phyloP scores from a whole-genome alignment of 768 basidiomycete genomes.

The Trametes cinnabarina region DNA sequence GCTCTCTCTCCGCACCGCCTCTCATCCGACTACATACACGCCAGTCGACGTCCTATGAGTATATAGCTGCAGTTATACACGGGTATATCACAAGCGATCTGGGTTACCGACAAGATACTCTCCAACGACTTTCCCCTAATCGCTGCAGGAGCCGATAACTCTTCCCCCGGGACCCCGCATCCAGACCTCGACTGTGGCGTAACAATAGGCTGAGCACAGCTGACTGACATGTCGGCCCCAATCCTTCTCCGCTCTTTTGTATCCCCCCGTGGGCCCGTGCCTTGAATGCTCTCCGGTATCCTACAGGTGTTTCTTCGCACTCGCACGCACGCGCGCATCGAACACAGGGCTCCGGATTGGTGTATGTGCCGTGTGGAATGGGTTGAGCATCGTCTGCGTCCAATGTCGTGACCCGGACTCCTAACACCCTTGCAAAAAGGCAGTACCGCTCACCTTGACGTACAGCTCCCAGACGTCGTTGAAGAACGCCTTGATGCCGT shows the following conservation, averaged over 20 bases:
- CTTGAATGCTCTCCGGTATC: neutral
- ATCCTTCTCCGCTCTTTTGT: conserved; percentile 6
- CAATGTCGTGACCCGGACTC: conserved; percentile 10
- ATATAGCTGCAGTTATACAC: neutral
- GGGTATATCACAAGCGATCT: neutral
- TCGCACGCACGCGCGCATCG: conserved; percentile 78
- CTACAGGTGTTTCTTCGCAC: conserved; percentile 80
- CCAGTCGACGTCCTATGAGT: neutral
- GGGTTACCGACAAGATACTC: neutral
- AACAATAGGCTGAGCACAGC: conserved; percentile 7
- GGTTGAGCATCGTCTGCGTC: conserved; percentile 81
- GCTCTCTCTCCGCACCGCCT: conserved; percentile 1
- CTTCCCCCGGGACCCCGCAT: neutral
- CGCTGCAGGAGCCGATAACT: too few species aligned
- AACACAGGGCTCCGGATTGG: conserved; percentile 77
- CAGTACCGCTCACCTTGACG: conserved; percentile 68
- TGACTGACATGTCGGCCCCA: conserved; percentile 6
- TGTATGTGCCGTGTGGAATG: conserved; percentile 93
- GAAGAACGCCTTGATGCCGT: conserved; percentile 91
- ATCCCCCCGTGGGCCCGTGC: neutral
- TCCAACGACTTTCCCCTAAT: neutral
- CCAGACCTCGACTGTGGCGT: neutral
- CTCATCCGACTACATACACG: neutral
- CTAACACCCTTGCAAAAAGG: conserved; percentile 3
- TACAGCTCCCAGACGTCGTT: conserved; percentile 97